Base-by-base conservation (phyloP, 805 yeast genomes). In the Isabelozyma heimii region DNA sequence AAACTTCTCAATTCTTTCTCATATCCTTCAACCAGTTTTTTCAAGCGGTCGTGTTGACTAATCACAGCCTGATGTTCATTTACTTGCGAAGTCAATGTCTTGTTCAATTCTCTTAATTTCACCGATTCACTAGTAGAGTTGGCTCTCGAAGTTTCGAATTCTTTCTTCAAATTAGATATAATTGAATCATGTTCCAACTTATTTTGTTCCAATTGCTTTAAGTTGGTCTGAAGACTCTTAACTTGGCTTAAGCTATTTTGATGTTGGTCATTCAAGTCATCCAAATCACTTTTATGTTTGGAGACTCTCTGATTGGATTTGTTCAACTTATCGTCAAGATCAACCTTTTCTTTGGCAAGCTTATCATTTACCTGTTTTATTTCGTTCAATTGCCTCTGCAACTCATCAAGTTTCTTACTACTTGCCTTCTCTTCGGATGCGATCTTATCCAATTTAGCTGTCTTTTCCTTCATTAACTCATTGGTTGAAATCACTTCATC, bases 401-500 rank as follows among this genome's bases (percentile, higher is more conserved):
- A 65, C 42, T 51, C 70, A 51, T 52, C 47, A n/a, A 65, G 59
- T 57, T 54, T 72, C 55, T 49, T 65, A 52, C 40, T 63, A 57
- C 44, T 45, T 37, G 60, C 61, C 55, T 46, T 58, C 51, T 79
- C 82, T 12, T 73, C 73, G 5, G 53, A 55, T 49, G 75, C 75
- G 8, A 81, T 65, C 9, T 69, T 62, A 4, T 70, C 67, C 12
- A 88, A 58, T n/a, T 70, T 61, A 2, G 60, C 58, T 43, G 81
- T 82, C 47, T 80, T 81, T 45, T 75, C 77, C 33, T 73, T 66
- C 16, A 83, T 72, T 13, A 60, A 20, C 9, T 55, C 54, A 8
- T 61, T 53, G 2, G 67, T 62, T 1, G 63, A 50, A 9, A 61
- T 61, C 1, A 67, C 56, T 39, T 72, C 72, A 39, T 63, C 66